Percentiles rank a stretch among this genome's conserved stretches.
Conservation (phyloP, 306 rosid species). For the Oxytropis ochrocephala region DNA sequence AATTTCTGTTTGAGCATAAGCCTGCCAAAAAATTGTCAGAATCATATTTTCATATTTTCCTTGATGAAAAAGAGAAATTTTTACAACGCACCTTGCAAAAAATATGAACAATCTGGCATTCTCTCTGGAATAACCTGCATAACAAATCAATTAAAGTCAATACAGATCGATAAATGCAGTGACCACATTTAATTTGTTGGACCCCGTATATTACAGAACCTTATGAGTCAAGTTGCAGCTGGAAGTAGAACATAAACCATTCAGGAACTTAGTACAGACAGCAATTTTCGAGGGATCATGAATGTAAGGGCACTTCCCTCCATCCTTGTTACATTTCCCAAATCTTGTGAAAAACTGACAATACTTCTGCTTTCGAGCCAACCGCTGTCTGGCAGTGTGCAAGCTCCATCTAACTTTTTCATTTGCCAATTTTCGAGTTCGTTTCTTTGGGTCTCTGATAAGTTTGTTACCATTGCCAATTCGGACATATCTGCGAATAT, state of each 20-base stretch:
- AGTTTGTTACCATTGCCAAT: conserved; percentile 94
- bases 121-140: conserved; percentile 93
- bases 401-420: conserved; percentile 98
- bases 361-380: conserved; percentile 79
- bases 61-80: neutral
- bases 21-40: conserved; percentile 68
- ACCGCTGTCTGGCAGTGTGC: conserved; percentile 90
- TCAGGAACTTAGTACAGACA: conserved; percentile 92
- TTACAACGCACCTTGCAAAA: conserved; percentile 64
- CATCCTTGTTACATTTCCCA: conserved; percentile 89
- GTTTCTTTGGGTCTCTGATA: conserved; percentile 83
- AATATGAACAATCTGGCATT: conserved; percentile 95
- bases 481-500: conserved; percentile 65
- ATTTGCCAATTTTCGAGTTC: conserved; percentile 81
- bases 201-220: conserved; percentile 46
- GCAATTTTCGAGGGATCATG: conserved; percentile 95
- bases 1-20: conserved; percentile 69
- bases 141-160: conserved; percentile 22
- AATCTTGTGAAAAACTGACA: conserved; percentile 95
- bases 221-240: conserved; percentile 93
- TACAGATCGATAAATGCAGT: conserved; percentile 14
- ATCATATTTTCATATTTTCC: conserved; percentile 20
- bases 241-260: conserved; percentile 77
- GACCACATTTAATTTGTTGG: conserved; percentile 29
- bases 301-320: conserved; percentile 86